Evolutionary conservation across 345 rosid species (phyloP).

Genomic region (Carallia brachiata): DNA sequence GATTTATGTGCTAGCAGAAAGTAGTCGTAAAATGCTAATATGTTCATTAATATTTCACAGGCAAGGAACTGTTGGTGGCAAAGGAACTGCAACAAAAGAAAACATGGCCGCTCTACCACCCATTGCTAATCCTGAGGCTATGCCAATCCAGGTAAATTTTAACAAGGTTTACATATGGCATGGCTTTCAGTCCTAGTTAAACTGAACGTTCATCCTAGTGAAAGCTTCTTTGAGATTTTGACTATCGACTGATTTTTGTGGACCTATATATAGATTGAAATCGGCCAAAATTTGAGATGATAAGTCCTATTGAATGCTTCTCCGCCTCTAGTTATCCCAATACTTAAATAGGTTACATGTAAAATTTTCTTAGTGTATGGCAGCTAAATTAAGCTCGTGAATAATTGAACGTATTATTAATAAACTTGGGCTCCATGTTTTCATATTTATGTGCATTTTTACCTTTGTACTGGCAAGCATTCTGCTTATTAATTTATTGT

Average conservation of each 20-base stretch:
- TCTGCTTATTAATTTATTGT: too few species aligned
- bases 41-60: conserved; percentile 26
- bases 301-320: neutral
- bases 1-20: conserved; percentile 6
- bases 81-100: conserved; percentile 36
- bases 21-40: conserved; percentile 6
- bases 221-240: neutral
- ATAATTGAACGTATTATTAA: neutral
- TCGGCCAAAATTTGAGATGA: neutral
- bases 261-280: neutral
- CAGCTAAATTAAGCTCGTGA: neutral
- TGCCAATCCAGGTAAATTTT: conserved; percentile 46
- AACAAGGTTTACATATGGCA: neutral
- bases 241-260: neutral
- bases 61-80: conserved; percentile 34
- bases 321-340: neutral
- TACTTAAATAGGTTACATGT: neutral
- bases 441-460: too few species aligned
- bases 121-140: conserved; percentile 27
- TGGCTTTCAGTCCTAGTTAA: conserved; percentile 9
- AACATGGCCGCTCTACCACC: conserved; percentile 12
- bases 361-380: neutral
- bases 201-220: neutral
- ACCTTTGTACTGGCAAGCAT: too few species aligned
- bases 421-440: too few species aligned